Evolutionary conservation across 2,329 filamentous ascomycete genomes (phyloP), one percentile per base, ranked within the genome.

Genomic region (Botrytis pseudocinerea): DNA sequence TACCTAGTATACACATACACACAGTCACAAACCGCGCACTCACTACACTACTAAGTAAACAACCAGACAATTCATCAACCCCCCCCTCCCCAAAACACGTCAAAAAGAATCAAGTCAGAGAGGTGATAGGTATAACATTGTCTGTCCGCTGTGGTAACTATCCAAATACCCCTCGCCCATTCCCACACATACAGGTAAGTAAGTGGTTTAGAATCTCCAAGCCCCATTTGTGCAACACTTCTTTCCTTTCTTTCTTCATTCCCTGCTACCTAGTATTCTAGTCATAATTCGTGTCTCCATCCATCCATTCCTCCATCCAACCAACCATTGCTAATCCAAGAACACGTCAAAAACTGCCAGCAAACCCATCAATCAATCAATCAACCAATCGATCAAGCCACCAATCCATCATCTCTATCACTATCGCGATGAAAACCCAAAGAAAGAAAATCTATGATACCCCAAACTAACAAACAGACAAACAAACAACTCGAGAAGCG

Each of bases 61-160:
- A 38, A 38, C 38, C 8, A 38, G 1, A 38, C 38, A 1, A 38
- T 38, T 38, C 38, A 38, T 10, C 38, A 9, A 38, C 7, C 35
- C 35, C 35, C 35, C 35, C 35, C 35, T 4, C 35, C 35, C 7
- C 0, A 4, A 12, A 48, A 5, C 1, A 18, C 18, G 42, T 16
- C 14, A 25, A 25, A 12, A 25, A 25, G 4, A 25, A 3, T 40
- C 7, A 65, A 12, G 25, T 48, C 8, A 40, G 46, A 51, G 44
- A 66, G 63, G 46, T 51, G 63, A 51, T 66, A 66, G 63, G 44
- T 51, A 46, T 46, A 38, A 25, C 35, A 66, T 66, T 66, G 32
- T 51, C 10, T 66, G 46, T 51, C 10, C 22, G 44, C 63, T 66
- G 16, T 51, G 25, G 44, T n/a, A n/a, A 54, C 48, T 62, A 62